A percentile compares a stretch with the other conserved stretches of the same genome.
phyloP scores from a whole-genome alignment of 140 eudicot species.

The Cichorium intybus region DNA sequence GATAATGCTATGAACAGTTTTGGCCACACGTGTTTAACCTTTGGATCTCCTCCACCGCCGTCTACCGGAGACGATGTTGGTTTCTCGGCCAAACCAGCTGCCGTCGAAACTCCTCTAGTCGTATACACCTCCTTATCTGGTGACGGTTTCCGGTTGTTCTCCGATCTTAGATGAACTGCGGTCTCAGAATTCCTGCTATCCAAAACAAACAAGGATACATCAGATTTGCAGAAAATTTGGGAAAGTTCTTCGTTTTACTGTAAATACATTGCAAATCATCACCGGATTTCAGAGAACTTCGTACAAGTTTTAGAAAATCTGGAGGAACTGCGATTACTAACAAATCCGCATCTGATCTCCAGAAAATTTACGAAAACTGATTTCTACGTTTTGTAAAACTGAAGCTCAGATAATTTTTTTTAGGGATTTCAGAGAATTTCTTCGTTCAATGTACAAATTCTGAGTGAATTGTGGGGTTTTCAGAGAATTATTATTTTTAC shows the following conservation, averaged over 20 bases:
- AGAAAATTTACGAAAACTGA: not conserved
- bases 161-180: conserved; percentile 35
- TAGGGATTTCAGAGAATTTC: not conserved
- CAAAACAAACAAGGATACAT: not conserved
- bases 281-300: not conserved
- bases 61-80: conserved; percentile 11
- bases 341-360: conserved; percentile 20
- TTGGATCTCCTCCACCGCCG: conserved; percentile 23
- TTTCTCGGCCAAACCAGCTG: not conserved
- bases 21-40: conserved; percentile 30
- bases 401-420: not conserved
- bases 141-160: conserved; percentile 39
- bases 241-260: not conserved
- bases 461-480: not conserved
- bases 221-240: conserved; percentile 12
- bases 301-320: not conserved
- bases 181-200: conserved; percentile 29
- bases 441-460: not conserved
- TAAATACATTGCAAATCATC: not conserved
- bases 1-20: conserved; percentile 37
- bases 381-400: not conserved
- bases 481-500: conserved; percentile 2
- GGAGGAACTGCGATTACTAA: not conserved
- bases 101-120: conserved; percentile 9
- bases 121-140: conserved; percentile 33